phyloP scores from a whole-genome alignment of 441 rosid species.

The Sinapis alba region DNA sequence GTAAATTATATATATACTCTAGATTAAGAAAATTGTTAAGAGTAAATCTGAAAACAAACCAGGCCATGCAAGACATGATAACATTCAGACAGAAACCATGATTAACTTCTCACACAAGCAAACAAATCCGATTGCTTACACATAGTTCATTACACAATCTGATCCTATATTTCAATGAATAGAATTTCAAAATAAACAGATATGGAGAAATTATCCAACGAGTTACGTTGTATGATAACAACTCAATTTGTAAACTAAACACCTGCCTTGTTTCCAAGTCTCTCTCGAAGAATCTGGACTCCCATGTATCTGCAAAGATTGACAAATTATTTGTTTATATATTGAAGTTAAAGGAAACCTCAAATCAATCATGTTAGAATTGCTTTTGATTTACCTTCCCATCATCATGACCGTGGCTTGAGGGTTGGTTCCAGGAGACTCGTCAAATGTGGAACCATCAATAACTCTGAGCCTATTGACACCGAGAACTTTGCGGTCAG shows the following conservation, averaged over 20 bases:
- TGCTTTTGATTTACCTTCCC: conserved; percentile 71
- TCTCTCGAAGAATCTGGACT: conserved; percentile 76
- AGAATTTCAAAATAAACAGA: conserved; percentile 29
- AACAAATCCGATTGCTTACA: conserved; percentile 22
- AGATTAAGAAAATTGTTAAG: neutral
- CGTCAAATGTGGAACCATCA: conserved; percentile 77
- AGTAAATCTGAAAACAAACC: neutral
- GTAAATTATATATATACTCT: neutral
- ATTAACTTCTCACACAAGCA: conserved; percentile 30
- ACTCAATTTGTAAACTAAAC: conserved; percentile 37
- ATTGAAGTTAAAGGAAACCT: conserved; percentile 1
- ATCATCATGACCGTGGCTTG: conserved; percentile 96
- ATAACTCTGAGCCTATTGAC: conserved; percentile 70
- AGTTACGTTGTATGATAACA: neutral
- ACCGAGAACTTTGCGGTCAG: conserved; percentile 64
- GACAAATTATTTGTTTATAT: conserved; percentile 10
- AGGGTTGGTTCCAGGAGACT: conserved; percentile 97
- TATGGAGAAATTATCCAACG: neutral
- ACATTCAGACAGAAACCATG: neutral
- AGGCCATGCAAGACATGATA: neutral
- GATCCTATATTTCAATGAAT: conserved; percentile 38
- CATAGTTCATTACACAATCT: conserved; percentile 26
- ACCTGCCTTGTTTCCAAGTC: conserved; percentile 66
- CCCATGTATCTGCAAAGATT: conserved; percentile 85
- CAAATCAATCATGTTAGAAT: conserved; percentile 18